A percentile compares a stretch with the other conserved stretches of the same genome.
phyloP scores from a whole-genome alignment of 305 asterid species.

The Plantago lanceolata region DNA sequence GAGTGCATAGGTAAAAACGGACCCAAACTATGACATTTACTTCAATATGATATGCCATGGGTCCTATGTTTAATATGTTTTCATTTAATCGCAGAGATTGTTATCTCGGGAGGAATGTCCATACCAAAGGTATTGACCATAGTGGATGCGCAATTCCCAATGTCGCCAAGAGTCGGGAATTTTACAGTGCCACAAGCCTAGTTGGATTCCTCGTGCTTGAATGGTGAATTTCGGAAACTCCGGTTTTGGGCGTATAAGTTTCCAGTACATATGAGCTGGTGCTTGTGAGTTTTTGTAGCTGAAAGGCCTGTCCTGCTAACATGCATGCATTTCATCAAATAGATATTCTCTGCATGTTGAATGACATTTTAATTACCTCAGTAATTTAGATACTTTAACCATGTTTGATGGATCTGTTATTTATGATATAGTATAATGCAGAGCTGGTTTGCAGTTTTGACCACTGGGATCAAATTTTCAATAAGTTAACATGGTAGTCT shows the following conservation, averaged over 20 bases:
- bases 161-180: slow-evolving; percentile 57
- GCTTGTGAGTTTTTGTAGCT: neutral
- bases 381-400: neutral
- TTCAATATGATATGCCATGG: neutral
- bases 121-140: slow-evolving; percentile 45
- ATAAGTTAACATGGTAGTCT: no score
- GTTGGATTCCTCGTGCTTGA: neutral
- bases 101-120: slow-evolving; percentile 27
- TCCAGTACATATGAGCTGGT: neutral
- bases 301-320: slow-evolving; percentile 5
- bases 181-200: slow-evolving; percentile 47
- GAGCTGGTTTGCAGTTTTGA: neutral
- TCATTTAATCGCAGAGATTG: slow-evolving; percentile 21
- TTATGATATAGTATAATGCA: neutral
- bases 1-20: slow-evolving; percentile 33
- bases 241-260: neutral
- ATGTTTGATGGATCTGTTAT: no score
- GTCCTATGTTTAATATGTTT: neutral
- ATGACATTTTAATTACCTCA: neutral
- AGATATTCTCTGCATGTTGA: neutral
- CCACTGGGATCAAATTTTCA: no score
- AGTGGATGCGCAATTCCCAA: slow-evolving; percentile 39
- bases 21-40: neutral
- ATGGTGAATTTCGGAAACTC: neutral
- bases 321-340: neutral